Conservation (phyloP, 176 grass and related monocot genomes). For the sorghum (Sorghum bicolor) region DNA sequence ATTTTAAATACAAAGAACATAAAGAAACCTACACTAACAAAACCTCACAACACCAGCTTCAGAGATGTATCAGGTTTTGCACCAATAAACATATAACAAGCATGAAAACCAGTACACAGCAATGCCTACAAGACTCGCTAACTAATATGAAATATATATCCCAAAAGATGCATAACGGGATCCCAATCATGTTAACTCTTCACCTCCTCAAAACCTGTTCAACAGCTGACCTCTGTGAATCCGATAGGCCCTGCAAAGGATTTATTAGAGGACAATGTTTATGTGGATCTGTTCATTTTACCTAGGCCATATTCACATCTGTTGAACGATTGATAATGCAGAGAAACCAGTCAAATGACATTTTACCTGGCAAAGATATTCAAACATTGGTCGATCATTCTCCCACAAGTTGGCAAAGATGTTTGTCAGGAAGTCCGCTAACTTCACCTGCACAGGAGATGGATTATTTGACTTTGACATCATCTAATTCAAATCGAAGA, state of each 20-base stretch:
- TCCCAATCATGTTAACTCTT: not conserved
- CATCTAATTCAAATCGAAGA: slow-evolving; percentile 2
- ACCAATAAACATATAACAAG: not conserved
- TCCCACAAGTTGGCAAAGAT: slow-evolving; percentile 58
- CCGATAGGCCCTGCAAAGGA: slow-evolving; percentile 59
- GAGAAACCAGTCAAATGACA: not conserved
- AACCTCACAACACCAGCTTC: not conserved
- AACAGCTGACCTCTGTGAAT: slow-evolving; percentile 53
- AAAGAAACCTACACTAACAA: slow-evolving; percentile 30
- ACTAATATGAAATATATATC: not conserved
- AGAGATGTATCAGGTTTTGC: not conserved
- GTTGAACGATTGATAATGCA: not conserved
- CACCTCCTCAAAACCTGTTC: slow-evolving; percentile 56
- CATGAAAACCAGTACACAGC: slow-evolving; percentile 1
- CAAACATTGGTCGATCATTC: slow-evolving; percentile 58
- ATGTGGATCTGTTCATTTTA: not conserved
- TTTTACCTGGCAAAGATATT: slow-evolving; percentile 80
- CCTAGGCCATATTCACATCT: not conserved
- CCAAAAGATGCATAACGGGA: not conserved
- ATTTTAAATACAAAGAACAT: not conserved
- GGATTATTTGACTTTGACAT: not conserved
- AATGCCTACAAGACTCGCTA: not conserved
- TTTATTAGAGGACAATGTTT: not conserved
- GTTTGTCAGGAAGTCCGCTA: slow-evolving; percentile 62
- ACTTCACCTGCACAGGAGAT: slow-evolving; percentile 62